Conservation (phyloP, 208 protist genomes). For the Trypanosoma avium region DNA sequence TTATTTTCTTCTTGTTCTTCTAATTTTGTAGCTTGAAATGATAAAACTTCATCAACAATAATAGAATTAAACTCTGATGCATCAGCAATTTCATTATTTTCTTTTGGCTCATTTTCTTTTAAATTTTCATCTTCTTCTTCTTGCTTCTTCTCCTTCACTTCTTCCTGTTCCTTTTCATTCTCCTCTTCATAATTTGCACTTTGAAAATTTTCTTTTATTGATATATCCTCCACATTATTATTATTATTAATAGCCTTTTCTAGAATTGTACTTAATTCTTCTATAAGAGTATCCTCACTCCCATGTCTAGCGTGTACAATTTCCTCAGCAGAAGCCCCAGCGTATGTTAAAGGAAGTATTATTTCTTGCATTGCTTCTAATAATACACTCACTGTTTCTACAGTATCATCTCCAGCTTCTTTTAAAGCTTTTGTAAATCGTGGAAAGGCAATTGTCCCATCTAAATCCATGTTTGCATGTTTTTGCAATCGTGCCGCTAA, state of each 20-base stretch:
- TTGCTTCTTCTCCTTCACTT: background rate
- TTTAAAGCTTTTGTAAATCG: constrained; percentile 20
- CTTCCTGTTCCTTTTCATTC: background rate
- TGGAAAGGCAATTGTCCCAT: constrained; percentile 24
- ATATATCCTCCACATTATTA: too few species aligned
- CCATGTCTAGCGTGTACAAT: constrained; percentile 23
- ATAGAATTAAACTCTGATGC: background rate
- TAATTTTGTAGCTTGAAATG: background rate
- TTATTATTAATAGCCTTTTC: background rate
- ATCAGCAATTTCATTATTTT: background rate
- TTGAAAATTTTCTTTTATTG: background rate
- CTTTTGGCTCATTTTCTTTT: background rate
- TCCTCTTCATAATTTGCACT: background rate
- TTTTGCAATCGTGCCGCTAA: constrained; percentile 48
- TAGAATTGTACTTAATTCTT: constrained; percentile 17
- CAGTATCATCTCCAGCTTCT: constrained; percentile 16
- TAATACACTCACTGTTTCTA: constrained; percentile 13
- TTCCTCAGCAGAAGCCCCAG: constrained; percentile 3
- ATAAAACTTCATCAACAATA: background rate
- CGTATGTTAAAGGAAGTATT: background rate
- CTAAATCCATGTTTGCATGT: constrained; percentile 29
- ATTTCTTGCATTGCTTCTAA: background rate
- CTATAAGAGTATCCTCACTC: constrained; percentile 21
- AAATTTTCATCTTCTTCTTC: background rate
- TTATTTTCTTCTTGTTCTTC: background rate